Evolutionary conservation across 345 rosid species (phyloP).

Genomic region (Lepidium didymum): DNA sequence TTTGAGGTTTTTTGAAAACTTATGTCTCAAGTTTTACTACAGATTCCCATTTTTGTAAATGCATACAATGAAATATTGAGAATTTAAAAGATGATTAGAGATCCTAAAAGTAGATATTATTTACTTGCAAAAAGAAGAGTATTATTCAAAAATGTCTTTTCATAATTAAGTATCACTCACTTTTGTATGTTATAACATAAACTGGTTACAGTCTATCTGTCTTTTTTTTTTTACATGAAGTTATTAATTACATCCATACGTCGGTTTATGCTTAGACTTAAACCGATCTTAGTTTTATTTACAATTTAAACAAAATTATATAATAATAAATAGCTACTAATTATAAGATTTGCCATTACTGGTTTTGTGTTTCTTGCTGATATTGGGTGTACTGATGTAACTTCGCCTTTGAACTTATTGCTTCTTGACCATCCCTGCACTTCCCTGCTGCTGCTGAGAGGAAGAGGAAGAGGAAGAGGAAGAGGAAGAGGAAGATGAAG

Average conservation of each 20-base stretch:
- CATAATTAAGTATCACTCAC: constrained; percentile 18
- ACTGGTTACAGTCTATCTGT: constrained; percentile 18
- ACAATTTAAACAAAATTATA: neutral
- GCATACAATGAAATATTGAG: neutral
- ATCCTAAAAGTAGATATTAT: neutral
- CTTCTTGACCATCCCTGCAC: neutral
- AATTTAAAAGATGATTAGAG: neutral
- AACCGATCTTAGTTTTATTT: constrained; percentile 21
- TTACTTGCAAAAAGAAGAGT: neutral
- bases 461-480: neutral
- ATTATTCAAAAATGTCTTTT: constrained; percentile 14
- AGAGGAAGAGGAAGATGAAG: neutral
- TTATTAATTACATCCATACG: constrained; percentile 12
- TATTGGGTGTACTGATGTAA: neutral
- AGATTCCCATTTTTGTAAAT: neutral
- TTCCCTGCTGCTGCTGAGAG: neutral
- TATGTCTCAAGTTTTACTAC: neutral
- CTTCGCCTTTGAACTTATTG: neutral
- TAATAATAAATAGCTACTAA: neutral
- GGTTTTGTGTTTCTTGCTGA: neutral
- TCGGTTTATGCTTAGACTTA: constrained; percentile 7
- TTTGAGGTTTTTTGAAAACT: too few species aligned
- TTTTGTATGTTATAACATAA: constrained; percentile 10
- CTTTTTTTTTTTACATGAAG: neutral
- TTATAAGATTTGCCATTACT: neutral